These are phyloP conservation scores for Eucalyptus pauciflora DNA, from an alignment of 345 rosid genomes.

Conservation along the genomic window DNA sequence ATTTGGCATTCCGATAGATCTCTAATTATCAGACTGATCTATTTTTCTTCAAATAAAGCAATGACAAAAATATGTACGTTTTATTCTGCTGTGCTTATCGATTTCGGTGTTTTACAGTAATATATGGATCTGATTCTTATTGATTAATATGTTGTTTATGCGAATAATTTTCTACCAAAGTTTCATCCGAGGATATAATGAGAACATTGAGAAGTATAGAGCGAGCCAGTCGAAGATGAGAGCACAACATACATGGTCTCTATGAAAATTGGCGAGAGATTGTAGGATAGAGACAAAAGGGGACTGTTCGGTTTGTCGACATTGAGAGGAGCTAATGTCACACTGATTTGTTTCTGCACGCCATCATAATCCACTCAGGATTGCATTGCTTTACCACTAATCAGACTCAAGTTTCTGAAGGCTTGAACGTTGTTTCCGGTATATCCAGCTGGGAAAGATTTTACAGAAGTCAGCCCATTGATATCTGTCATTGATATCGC, in stretches of 20 bases:
- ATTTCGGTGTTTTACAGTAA: too few relatives aligned
- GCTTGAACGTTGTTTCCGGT: background rate
- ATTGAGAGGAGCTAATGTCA: slow-evolving; percentile 32
- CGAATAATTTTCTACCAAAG: background rate
- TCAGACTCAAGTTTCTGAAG: slow-evolving; percentile 1
- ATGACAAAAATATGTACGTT: rapidly evolving
- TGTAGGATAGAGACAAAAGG: slow-evolving; percentile 25
- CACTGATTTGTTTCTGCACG: slow-evolving; percentile 6
- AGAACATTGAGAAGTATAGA: background rate
- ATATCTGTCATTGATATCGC: slow-evolving; percentile 28
- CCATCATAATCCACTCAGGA: slow-evolving; percentile 47
- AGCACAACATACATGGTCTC: slow-evolving; percentile 52
- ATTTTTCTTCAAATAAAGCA: too few relatives aligned
- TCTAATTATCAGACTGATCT: too few relatives aligned
- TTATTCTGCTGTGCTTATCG: too few relatives aligned
- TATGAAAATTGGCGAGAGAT: slow-evolving; percentile 26
- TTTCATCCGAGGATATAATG: slow-evolving; percentile 57
- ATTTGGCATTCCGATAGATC: rapidly evolving
- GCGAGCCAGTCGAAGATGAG: slow-evolving; percentile 47
- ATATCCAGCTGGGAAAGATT: slow-evolving; percentile 26
- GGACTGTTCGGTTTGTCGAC: slow-evolving; percentile 21
- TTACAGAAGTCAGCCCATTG: slow-evolving; percentile 19
- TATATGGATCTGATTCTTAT: background rate
- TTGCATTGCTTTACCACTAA: slow-evolving; percentile 22
- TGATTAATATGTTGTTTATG: background rate